Evolutionary conservation across 1,139 yeast species (phyloP), one percentile per base, ranked within the genome.

Genomic region (Saccharomyces hybrid): DNA sequence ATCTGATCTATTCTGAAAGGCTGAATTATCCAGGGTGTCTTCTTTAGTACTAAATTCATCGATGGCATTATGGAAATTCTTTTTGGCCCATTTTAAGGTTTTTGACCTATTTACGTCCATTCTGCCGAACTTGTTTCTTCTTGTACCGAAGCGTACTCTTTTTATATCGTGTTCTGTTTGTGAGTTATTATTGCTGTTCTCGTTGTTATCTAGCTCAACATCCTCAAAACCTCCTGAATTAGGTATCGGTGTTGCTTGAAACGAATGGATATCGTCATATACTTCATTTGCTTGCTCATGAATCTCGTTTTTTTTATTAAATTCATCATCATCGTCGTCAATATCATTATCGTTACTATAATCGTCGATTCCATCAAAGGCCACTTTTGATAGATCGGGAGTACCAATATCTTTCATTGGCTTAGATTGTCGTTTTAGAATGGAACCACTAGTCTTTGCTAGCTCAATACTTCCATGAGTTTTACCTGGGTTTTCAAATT

Each of bases 81-180:
- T 62, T 53, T 65, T 65, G 6, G 69, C 70, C 74, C 75, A 72
- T 60, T 71, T 69, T 26, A 73, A 53, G 3, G 76, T 71, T 55
- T 64, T 71, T 2, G 73, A 71, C 54, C 75, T 66, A 2, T 50
- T 49, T 7, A 75, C 72, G 42, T 73, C 75, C 47, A 73, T 70
- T 3, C 89, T 88, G 49, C 78, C 75, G n/a, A 95, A 95, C 34
- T 82, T 83, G 64, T 83, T 81, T 62, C 96, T 78, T 58, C 84
- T 88, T 7, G 97, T 89, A 56, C 96, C 97, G 96, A 96, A 88
- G 71, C 96, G 78, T 64, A 84, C 81, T 63, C 95, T 79, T 64
- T 86, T 83, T 82, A 84, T 83, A 5, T 58, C 59, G n/a, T 54
- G 44, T 11, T 38, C 44, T 19, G 44, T 19, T 12, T 38, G 24